Base-by-base conservation (phyloP, 1,139 yeast genomes). In the Taphrina pruni region DNA sequence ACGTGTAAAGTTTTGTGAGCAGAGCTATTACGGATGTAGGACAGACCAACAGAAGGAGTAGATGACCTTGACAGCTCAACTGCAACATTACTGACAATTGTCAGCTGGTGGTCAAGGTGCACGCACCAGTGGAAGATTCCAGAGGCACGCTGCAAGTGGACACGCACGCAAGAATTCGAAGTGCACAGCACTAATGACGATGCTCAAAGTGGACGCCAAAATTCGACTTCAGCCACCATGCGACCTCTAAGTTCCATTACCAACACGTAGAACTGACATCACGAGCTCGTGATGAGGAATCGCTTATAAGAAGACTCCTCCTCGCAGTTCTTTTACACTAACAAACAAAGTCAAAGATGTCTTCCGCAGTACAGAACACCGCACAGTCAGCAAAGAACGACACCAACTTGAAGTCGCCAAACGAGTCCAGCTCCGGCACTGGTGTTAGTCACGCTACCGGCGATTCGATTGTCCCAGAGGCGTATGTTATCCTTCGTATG, bases 381-480 rank as follows among this genome's bases (percentile, higher is more conserved):
- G 58, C 58, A 35, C 58, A 54, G 26, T 54, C 58, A 54, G 43
- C 43, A 8, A 54, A 54, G 43, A 54, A 54, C 17, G 26, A 54
- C 20, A 54, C 58, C 43, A 54, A 38, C 43, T 21, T 54, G 26
- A 54, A 54, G 43, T 54, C 58, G n/a, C 58, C 58, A 32, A 60
- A 48, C 38, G 65, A 60, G 65, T 43, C 55, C 35, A 50, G 48
- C 26, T 35, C 41, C 5, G 65, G 65, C 20, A 39, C 55, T 36
- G 52, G 52, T 17, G 65, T 60, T 38, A 46, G 55, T 35, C 65
- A 60, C 21, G 65, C 65, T 26, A 60, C 65, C 21, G 65, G 65
- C 46, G 52, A 60, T 12, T 60, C 65, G 5, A 60, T 35, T 7
- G 65, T 60, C 46, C 65, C 65, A 3, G 65, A 46, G 20, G 65